Percentiles rank a stretch among this genome's conserved stretches.
phyloP scores from a whole-genome alignment of 257 asterid genomes.

The Solanum bulbocastanum region DNA sequence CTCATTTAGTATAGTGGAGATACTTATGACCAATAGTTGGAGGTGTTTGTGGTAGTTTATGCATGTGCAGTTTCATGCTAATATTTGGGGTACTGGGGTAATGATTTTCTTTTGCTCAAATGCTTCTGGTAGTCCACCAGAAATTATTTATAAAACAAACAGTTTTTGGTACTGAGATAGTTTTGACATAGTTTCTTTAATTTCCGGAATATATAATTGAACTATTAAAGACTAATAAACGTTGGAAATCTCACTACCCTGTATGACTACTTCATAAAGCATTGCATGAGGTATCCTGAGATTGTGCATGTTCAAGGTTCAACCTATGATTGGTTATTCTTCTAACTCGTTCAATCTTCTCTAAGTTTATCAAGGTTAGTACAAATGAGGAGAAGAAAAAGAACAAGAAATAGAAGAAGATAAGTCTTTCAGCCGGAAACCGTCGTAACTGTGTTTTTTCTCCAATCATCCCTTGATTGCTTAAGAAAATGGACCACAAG shows the following conservation, averaged over 20 bases:
- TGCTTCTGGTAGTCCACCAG: neutral
- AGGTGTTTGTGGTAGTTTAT: neutral
- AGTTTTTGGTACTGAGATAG: neutral
- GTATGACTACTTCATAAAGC: neutral
- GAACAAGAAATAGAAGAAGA: neutral
- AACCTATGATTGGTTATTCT: neutral
- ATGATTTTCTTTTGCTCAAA: neutral
- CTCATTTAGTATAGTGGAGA: neutral
- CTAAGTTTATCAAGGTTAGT: neutral
- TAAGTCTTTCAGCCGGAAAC: neutral
- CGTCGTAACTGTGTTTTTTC: neutral
- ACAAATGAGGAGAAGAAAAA: neutral
- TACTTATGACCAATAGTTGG: neutral
- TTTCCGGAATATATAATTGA: neutral
- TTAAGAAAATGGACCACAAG: neutral
- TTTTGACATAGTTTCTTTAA: neutral
- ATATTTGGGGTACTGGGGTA: neutral
- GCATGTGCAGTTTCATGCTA: neutral
- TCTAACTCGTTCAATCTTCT: neutral
- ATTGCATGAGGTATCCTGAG: neutral
- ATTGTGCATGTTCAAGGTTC: neutral
- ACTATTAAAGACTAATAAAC: neutral
- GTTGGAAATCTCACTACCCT: neutral
- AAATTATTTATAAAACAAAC: neutral
- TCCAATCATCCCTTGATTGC: neutral